These are phyloP conservation scores for Apiosordaria backusii DNA, from an alignment of 495 filamentous ascomycete species.

Conservation along the genomic window DNA sequence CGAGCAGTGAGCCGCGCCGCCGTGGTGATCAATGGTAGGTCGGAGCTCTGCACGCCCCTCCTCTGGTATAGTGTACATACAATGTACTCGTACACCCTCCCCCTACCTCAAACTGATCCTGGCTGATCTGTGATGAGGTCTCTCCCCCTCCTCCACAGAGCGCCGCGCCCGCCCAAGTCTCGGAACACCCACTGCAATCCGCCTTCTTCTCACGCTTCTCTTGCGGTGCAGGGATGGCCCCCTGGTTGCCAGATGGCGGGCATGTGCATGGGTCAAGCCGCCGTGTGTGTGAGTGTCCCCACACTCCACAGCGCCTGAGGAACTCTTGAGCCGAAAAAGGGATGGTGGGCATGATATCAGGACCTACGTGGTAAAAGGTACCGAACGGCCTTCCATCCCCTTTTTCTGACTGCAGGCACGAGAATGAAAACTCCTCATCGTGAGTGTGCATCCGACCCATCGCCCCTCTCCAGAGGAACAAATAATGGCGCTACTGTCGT, in stretches of 20 bases:
- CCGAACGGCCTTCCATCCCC: background rate
- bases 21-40: background rate
- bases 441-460: background rate
- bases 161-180: slow-evolving; percentile 11
- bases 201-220: background rate
- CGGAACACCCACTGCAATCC: slow-evolving; percentile 18
- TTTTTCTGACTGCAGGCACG: background rate
- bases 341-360: background rate
- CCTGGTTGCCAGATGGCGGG: slow-evolving; percentile 23
- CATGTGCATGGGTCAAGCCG: slow-evolving; percentile 24
- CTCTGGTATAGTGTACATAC: background rate
- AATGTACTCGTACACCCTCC: background rate
- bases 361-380: background rate
- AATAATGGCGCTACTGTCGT: background rate
- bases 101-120: slow-evolving; percentile 1
- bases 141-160: background rate
- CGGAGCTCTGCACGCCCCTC: background rate
- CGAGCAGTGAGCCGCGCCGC: slow-evolving; percentile 11
- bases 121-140: background rate
- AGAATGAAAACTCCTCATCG: background rate
- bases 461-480: background rate
- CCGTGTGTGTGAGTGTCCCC: slow-evolving; percentile 3
- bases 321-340: slow-evolving; percentile 6
- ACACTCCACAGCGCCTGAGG: slow-evolving; percentile 7
- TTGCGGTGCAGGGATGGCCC: slow-evolving; percentile 15